Percentiles rank a stretch among this genome's conserved stretches.
These are phyloP conservation scores for Mastigamoeba balamuthi DNA, from an alignment of 78 protist genomes.

Conservation along the genomic window DNA sequence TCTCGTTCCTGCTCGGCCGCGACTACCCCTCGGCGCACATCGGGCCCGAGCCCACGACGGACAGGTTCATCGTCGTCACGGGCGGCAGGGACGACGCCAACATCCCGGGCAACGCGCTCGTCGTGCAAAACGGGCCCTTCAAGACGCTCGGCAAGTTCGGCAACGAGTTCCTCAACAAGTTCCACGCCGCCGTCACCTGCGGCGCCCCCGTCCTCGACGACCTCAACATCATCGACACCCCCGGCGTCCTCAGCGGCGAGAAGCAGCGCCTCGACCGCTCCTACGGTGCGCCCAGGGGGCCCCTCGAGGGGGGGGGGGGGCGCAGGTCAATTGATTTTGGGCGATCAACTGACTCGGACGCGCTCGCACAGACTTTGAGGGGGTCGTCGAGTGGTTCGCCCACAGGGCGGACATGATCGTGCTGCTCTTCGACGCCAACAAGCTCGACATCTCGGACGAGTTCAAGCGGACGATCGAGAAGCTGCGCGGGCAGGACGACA, in stretches of 20 bases:
- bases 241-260: slow-evolving; percentile 82
- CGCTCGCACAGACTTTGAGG: slow-evolving; percentile 7
- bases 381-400: slow-evolving; percentile 74
- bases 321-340: too few species aligned
- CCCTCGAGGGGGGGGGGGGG: too few species aligned
- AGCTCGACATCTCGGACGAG: slow-evolving; percentile 83
- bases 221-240: slow-evolving; percentile 78
- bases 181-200: slow-evolving; percentile 20
- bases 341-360: neutral
- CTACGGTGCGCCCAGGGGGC: slow-evolving; percentile 56
- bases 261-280: slow-evolving; percentile 63
- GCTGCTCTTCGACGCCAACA: slow-evolving; percentile 83
- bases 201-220: slow-evolving; percentile 43
- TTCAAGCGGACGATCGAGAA: slow-evolving; percentile 44
- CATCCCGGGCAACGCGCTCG: slow-evolving; percentile 65
- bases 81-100: slow-evolving; percentile 58
- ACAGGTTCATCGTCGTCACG: slow-evolving; percentile 79
- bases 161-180: slow-evolving; percentile 32
- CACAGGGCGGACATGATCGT: slow-evolving; percentile 75
- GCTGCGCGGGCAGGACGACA: slow-evolving; percentile 70
- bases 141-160: slow-evolving; percentile 66
- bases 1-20: slow-evolving; percentile 27
- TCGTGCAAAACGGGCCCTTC: slow-evolving; percentile 72
- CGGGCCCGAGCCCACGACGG: slow-evolving; percentile 91
- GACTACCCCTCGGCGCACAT: slow-evolving; percentile 32